Percentiles rank a stretch among this genome's conserved stretches.
phyloP scores from a whole-genome alignment of 257 asterid species.

The Nicotiana paniculata region DNA sequence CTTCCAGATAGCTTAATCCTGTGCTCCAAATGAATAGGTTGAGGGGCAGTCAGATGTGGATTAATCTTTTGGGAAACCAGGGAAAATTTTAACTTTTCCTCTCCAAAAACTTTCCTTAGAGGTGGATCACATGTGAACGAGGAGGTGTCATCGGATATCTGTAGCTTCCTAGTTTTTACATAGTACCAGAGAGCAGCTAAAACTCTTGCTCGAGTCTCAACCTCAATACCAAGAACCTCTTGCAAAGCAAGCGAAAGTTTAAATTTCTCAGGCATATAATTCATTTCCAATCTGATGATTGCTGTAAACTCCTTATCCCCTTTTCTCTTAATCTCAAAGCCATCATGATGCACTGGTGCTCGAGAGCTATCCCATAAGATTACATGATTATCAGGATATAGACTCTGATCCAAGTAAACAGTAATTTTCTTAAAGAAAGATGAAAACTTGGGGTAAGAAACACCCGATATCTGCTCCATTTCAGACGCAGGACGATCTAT shows the following conservation, averaged over 20 bases:
- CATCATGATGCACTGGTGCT: constrained; percentile 61
- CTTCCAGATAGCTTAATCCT: constrained; percentile 73
- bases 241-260: constrained; percentile 70
- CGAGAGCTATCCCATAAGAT: constrained; percentile 86
- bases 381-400: constrained; percentile 79
- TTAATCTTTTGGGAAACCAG: constrained; percentile 59
- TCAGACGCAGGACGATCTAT: constrained; percentile 37
- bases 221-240: constrained; percentile 79
- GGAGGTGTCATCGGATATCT: constrained; percentile 63
- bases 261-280: constrained; percentile 63
- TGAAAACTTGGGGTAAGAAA: constrained; percentile 55
- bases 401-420: constrained; percentile 72
- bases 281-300: constrained; percentile 78
- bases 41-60: constrained; percentile 61
- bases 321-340: constrained; percentile 87
- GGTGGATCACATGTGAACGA: constrained; percentile 70
- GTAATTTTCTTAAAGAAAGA: constrained; percentile 79
- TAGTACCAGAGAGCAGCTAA: constrained; percentile 79
- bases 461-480: constrained; percentile 17
- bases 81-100: constrained; percentile 78
- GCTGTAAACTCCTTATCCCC: constrained; percentile 89
- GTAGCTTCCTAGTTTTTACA: constrained; percentile 57
- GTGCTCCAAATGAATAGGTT: constrained; percentile 87
- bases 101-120: constrained; percentile 75
- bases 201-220: constrained; percentile 67